Base-by-base conservation (phyloP, 225 moss, liverwort and hornwort genomes). In the Marchantia paleacea region DNA sequence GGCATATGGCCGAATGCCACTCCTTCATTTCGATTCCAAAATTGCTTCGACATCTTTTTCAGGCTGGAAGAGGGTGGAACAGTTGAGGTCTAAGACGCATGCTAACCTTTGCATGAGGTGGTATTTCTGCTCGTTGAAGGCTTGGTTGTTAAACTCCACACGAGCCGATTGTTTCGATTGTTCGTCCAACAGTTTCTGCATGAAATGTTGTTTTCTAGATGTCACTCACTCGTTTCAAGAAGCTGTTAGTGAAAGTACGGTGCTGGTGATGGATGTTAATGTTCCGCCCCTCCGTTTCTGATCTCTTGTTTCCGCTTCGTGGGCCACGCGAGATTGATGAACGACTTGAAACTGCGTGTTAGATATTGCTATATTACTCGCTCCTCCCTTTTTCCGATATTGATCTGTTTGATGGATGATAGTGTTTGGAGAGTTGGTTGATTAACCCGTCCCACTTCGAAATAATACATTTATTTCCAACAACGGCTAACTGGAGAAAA, bases 61-160 rank as follows among this genome's bases (percentile, higher is more conserved):
- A n/a, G n/a, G n/a, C n/a, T n/a, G n/a, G n/a, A n/a, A 30, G 26
- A 29, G 29, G 14, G 24, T 10, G 28, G 8, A 18, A 4, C 26
- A 68, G 12, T 68, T 39, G 24, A 68, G 28, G 68, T 68, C 26
- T 26, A 3, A 14, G 26, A 26, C 12, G 12, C 16, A 18, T 25
- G 31, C n/a, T 30, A 30, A 90, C 90, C 90, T 90, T 12, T 82
- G 80, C 29, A 86, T 67, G 51, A 81, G 61, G 52, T 80, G 82
- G 69, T 72, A 79, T 68, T 84, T 90, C 39, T 69, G 47, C 26
- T 79, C 87, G 48, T 86, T 79, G 20, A 79, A 73, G 39, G 72
- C 71, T 10, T 20, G 8, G 29, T 75, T 39, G 12, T 81, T 85
- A 64, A 84, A 83, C 67, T 79, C 83, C 71, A 80, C 64, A 67